Evolutionary conservation across 2,329 filamentous ascomycete species (phyloP), one percentile per base, ranked within the genome.

Genomic region (Mycocentrospora acerina): DNA sequence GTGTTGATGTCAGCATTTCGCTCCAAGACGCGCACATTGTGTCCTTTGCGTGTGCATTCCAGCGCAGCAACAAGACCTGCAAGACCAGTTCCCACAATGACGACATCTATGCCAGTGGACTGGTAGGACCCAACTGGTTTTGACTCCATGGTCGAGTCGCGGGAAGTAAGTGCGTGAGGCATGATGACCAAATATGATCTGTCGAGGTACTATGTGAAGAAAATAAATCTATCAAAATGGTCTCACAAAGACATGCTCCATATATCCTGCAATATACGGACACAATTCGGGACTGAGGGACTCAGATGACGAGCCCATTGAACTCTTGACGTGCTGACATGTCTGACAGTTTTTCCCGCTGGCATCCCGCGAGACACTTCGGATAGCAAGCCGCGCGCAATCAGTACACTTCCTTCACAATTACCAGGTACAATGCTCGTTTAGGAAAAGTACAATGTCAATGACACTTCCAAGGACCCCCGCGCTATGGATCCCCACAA

Each of bases 121-220:
- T 71, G 70, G 56, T 78, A 79, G 3, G 73, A 75, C 24, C 76
- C 76, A n/a, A 78, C 62, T 13, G 75, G 75, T 55, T 70, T 75
- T 26, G 66, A 60, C 43, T 73, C 70, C 57, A 64, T 64, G 16
- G 64, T 69, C 13, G 72, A 73, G 61, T 75, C 74, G 4, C 70
- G 68, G 44, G 71, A 66, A 34, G 72, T 72, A 29, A 71, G 64
- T 60, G 72, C 61, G 49, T 66, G 62, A 55, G 62, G 60, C 62
- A 66, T 67, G 34, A 30, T 57, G 37, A 31, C 27, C 24, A 29
- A 24, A 29, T 35, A 16, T 12, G 27, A 29, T 37, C 24, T 42
- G 37, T 31, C 17, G 16, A 13, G 42, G 26, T 35, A 24, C 32
- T 36, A 10, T 16, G 33, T 40, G 37, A 40, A 30, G 14, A 15